A percentile compares a stretch with the other conserved stretches of the same genome.
These are phyloP conservation scores for Millerozyma miso DNA, from an alignment of 805 yeast species.

Conservation along the genomic window DNA sequence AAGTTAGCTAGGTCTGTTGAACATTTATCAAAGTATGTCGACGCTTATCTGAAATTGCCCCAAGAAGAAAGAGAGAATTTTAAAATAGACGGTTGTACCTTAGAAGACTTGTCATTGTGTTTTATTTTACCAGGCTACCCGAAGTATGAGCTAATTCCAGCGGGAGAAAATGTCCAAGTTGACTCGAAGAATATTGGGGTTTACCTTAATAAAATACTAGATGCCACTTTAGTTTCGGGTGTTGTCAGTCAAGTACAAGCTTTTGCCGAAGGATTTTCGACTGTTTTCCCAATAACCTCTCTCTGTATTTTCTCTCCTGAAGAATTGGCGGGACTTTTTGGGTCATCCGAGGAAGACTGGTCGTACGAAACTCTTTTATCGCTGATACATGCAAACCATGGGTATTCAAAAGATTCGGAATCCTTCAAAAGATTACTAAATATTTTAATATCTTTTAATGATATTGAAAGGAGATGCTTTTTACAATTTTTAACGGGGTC, in stretches of 20 bases:
- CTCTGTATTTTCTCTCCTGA: slow-evolving; percentile 65
- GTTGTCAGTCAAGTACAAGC: slow-evolving; percentile 59
- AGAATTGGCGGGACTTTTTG: slow-evolving; percentile 72
- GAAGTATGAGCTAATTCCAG: slow-evolving; percentile 49
- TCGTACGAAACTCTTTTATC: slow-evolving; percentile 53
- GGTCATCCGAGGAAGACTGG: slow-evolving; percentile 88
- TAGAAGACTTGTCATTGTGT: slow-evolving; percentile 55
- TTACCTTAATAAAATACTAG: slow-evolving; percentile 56
- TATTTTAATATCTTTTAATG: slow-evolving; percentile 52
- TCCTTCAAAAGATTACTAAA: slow-evolving; percentile 59
- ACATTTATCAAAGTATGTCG: slow-evolving; percentile 43
- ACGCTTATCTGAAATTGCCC: slow-evolving; percentile 15
- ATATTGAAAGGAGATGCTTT: slow-evolving; percentile 62
- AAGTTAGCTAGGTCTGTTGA: slow-evolving; percentile 55
- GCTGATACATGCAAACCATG: slow-evolving; percentile 82
- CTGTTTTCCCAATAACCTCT: slow-evolving; percentile 74
- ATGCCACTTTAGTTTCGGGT: slow-evolving; percentile 59
- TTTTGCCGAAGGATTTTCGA: slow-evolving; percentile 76
- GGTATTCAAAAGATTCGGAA: slow-evolving; percentile 67
- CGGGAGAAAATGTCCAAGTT: slow-evolving; percentile 53
- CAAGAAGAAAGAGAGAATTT: slow-evolving; percentile 13
- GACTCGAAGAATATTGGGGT: slow-evolving; percentile 49
- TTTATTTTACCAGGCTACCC: slow-evolving; percentile 79
- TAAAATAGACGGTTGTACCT: slow-evolving; percentile 31
- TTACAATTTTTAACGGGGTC: slow-evolving; percentile 89